Evolutionary conservation across 352 stramenopile genomes (phyloP), one percentile per base, ranked within the genome.

Genomic region (Phytophthora brassicae): DNA sequence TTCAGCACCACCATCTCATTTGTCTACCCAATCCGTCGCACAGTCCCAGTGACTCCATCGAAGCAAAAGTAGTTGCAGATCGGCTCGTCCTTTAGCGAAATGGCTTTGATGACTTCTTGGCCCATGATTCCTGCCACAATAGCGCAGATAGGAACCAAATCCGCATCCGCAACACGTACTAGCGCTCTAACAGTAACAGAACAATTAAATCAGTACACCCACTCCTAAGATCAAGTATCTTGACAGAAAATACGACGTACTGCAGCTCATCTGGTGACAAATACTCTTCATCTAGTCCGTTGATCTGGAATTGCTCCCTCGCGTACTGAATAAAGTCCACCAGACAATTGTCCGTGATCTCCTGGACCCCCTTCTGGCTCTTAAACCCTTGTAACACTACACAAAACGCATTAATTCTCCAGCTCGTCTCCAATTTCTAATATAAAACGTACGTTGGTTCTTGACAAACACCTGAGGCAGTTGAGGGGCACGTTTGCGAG

Each of bases 61-160:
- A 99, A 98, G 64, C 95, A 86, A 56, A 99, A 94, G 38, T 94
- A 89, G 79, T 99, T 99, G 78, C 96, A 96, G 36, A 97, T 93
- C 7, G 96, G 96, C 68, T 97, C 90, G 72, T 97, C 96, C 66
- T 98, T 98, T 43, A 94, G 88, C 50, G 89, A 98, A 35, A 99
- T 93, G n/a, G 91, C 90, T 74, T 99, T 99, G 76, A 99, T 96
- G 35, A 99, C 81, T 83, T 99, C 97, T 68, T 99, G 97, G 5
- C 96, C 97, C 38, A 99, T 57, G 39, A 99, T 93, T 24, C 97
- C 97, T 17, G 97, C 97, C 41, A 99, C 69, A 24, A 99, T 97
- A 22, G 97, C 96, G 60, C 91, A 98, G 31, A 99, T 85, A 0
- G 96, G 95, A 47, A 89, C 89, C 22, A 99, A 57, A 42, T 95